phyloP scores from a whole-genome alignment of 495 filamentous ascomycete genomes.

The Penicillium antarcticum region DNA sequence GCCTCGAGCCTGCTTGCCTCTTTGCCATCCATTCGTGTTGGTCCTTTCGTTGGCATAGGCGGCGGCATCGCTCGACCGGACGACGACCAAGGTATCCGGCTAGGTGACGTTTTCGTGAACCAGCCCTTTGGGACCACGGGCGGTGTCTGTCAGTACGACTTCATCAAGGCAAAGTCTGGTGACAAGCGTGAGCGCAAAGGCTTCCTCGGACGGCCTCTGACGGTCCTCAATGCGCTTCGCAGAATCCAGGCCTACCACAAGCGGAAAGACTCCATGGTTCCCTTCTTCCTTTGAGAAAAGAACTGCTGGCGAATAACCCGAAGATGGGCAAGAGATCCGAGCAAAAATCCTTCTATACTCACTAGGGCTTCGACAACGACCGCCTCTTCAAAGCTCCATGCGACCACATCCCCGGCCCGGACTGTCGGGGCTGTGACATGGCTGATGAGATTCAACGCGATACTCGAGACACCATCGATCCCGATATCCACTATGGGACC shows the following conservation, averaged over 20 bases:
- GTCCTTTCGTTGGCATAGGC: conserved; percentile 25
- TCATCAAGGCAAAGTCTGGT: conserved; percentile 9
- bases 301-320: conserved; percentile 15
- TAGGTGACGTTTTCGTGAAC: conserved; percentile 19
- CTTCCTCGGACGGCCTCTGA: too few species aligned
- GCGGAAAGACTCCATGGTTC: conserved; percentile 12
- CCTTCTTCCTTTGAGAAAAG: conserved; percentile 15
- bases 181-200: conserved; percentile 4
- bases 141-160: conserved; percentile 20
- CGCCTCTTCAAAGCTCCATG: conserved; percentile 9
- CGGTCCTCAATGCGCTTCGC: conserved; percentile 17
- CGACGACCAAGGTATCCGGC: conserved; percentile 21
- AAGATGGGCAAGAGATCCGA: conserved; percentile 7
- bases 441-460: conserved; percentile 9
- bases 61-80: conserved; percentile 18
- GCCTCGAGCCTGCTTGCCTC: conserved; percentile 28
- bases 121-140: conserved; percentile 12
- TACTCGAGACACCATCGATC: conserved; percentile 9
- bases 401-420: not conserved
- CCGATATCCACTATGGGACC: conserved; percentile 17
- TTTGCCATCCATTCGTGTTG: conserved; percentile 12
- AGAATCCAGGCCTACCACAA: conserved; percentile 21
- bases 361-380: conserved; percentile 12
- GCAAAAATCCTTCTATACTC: not conserved
- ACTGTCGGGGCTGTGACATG: conserved; percentile 12